Base-by-base conservation (phyloP, 306 rosid species). In the Quillaja saponaria region DNA sequence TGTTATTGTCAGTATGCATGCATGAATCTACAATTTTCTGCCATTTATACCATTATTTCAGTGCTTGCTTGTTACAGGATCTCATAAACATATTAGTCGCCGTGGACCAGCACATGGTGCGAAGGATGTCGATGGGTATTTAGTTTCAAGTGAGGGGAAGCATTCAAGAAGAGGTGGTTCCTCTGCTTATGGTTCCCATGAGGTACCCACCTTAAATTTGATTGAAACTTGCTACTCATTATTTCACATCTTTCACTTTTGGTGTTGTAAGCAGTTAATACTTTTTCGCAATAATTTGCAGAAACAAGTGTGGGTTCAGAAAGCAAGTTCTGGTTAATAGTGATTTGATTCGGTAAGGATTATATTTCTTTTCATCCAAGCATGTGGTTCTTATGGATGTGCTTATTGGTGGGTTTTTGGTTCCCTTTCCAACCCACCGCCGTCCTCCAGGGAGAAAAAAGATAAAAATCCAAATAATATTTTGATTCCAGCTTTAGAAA, bases 301-400 rank as follows among this genome's bases (percentile, higher is more conserved):
- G 95, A 87, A 82, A 73, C 90, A 84, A 78, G 85, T 87, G 56
- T 87, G 95, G 95, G 85, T 87, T 75, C 91, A 84, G 71, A 87
- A 87, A 74, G 77, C 88, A 20, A 80, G 88, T 80, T 80, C 88
- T 73, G 95, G 90, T 68, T 76, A 86, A 15, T 87, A 72, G 71
- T 25, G 38, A 38, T 62, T 8, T 63, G 33, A 71, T 53, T 67
- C 63, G 86, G 95, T 87, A 75, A 79, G 82, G 67, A 19, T 47
- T 51, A 47, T 67, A 19, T 75, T 47, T 71, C 57, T 71, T 73
- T 28, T 34, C 18, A 45, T 34, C 31, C 50, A n/a, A n/a, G n/a
- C n/a, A n/a, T n/a, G n/a, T n/a, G n/a, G 31, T 25, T 25, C 3
- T 25, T 25, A 1, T 25, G 31, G 3, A 25, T 25, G 3, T 25